These are phyloP conservation scores for Anaeramoeba flamelloides DNA, from an alignment of 78 protist genomes.

Conservation along the genomic window DNA sequence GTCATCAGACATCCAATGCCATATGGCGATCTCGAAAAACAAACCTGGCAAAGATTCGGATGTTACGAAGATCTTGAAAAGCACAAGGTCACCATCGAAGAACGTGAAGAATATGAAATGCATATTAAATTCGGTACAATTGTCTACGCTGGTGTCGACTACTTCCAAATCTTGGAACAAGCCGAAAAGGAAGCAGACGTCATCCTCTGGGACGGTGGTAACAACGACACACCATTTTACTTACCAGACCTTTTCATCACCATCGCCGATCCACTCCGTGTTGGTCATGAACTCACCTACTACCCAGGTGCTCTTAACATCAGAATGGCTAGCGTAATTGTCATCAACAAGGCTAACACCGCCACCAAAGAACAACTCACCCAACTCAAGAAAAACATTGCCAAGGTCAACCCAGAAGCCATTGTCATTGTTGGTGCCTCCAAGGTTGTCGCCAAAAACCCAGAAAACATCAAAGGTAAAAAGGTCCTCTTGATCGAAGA, in stretches of 20 bases:
- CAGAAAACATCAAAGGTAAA: slow-evolving; percentile 10
- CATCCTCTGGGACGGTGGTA: slow-evolving; percentile 31
- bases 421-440: background rate
- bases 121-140: slow-evolving; percentile 5
- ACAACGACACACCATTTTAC: slow-evolving; percentile 26
- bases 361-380: background rate
- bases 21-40: slow-evolving; percentile 18
- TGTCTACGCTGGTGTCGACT: slow-evolving; percentile 29
- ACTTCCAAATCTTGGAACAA: slow-evolving; percentile 3
- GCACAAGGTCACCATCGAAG: slow-evolving; percentile 24
- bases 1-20: slow-evolving; percentile 31
- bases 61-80: slow-evolving; percentile 5
- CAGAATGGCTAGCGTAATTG: background rate
- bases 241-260: slow-evolving; percentile 3
- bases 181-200: slow-evolving; percentile 30
- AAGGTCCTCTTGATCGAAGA: slow-evolving; percentile 16
- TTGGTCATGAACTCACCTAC: slow-evolving; percentile 14
- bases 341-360: slow-evolving; percentile 4
- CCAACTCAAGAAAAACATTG: background rate
- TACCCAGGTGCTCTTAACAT: slow-evolving; percentile 26
- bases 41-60: slow-evolving; percentile 8
- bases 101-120: slow-evolving; percentile 25
- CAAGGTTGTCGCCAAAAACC: background rate
- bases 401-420: slow-evolving; percentile 2
- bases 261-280: slow-evolving; percentile 25